Conservation (phyloP, 78 protist species). For the Paulinella micropora region DNA sequence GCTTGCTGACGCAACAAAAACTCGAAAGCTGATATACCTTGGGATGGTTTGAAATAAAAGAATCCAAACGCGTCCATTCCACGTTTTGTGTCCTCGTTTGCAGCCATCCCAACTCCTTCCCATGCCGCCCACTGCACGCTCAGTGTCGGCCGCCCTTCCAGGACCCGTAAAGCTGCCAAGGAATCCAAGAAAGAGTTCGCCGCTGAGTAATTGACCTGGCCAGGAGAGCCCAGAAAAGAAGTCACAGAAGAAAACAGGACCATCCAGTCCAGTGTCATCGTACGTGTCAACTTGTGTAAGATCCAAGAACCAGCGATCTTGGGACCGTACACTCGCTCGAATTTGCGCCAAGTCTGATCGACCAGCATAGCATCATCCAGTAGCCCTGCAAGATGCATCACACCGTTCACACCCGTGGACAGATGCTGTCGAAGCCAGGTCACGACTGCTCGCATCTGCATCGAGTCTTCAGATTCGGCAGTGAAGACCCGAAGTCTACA, state of each 20-base stretch:
- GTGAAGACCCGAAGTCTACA: no score
- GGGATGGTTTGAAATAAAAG: no score
- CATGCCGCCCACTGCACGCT: constrained; percentile 20
- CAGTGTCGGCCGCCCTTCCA: background rate
- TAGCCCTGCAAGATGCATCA: constrained; percentile 7
- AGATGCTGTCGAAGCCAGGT: no score
- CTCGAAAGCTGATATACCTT: no score
- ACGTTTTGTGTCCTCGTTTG: background rate
- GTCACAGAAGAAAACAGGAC: constrained; percentile 13
- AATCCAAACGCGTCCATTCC: no score
- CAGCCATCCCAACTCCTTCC: constrained; percentile 14
- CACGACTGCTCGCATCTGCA: no score
- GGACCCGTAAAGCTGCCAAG: background rate
- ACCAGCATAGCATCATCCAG: background rate
- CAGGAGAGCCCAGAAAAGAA: constrained; percentile 13
- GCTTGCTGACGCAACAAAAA: no score
- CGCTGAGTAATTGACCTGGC: constrained; percentile 23
- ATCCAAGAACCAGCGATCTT: background rate
- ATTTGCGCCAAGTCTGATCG: background rate
- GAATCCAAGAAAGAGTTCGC: constrained; percentile 18
- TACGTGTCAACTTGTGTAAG: background rate
- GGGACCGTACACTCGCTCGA: background rate
- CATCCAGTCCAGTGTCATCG: background rate
- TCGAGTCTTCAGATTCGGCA: no score
- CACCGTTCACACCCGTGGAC: background rate